Conservation (phyloP, 805 yeast species). For the Candida tallmaniae region DNA sequence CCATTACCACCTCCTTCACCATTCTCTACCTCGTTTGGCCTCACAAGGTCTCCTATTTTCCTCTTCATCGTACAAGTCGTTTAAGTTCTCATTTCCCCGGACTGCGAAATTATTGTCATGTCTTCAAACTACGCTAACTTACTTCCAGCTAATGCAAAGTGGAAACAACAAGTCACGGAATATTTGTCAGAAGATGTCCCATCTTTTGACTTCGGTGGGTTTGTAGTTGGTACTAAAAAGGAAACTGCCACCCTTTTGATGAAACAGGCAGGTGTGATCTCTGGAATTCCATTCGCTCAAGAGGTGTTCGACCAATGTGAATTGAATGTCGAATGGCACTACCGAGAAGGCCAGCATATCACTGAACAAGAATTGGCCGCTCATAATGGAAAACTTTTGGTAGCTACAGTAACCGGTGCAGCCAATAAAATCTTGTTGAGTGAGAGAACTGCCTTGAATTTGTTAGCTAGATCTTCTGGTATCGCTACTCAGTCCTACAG, state of each 20-base stretch:
- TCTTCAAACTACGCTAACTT: slow-evolving; percentile 35
- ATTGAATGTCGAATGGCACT: slow-evolving; percentile 66
- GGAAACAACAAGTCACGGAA: slow-evolving; percentile 74
- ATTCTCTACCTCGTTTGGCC: neutral
- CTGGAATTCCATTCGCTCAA: slow-evolving; percentile 85
- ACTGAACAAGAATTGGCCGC: slow-evolving; percentile 41
- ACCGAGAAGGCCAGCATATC: slow-evolving; percentile 59
- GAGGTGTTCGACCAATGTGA: slow-evolving; percentile 80
- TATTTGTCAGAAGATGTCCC: slow-evolving; percentile 90
- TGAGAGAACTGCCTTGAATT: slow-evolving; percentile 81
- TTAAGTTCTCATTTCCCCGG: too few relatives aligned
- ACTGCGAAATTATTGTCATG: neutral
- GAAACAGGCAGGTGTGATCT: slow-evolving; percentile 73
- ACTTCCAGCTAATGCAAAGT: slow-evolving; percentile 69
- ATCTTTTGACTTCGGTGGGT: slow-evolving; percentile 91
- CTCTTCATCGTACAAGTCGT: neutral
- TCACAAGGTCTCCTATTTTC: neutral
- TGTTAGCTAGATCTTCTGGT: slow-evolving; percentile 81
- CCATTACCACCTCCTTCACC: neutral
- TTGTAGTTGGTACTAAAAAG: slow-evolving; percentile 75
- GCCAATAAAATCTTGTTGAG: slow-evolving; percentile 75
- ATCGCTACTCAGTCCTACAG: slow-evolving; percentile 70
- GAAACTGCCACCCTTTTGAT: slow-evolving; percentile 77
- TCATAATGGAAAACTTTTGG: slow-evolving; percentile 51
- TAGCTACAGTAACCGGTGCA: slow-evolving; percentile 77